Percentiles rank a stretch among this genome's conserved stretches.
Conservation (phyloP, 352 stramenopile genomes). For the Sclerospora graminicola region DNA sequence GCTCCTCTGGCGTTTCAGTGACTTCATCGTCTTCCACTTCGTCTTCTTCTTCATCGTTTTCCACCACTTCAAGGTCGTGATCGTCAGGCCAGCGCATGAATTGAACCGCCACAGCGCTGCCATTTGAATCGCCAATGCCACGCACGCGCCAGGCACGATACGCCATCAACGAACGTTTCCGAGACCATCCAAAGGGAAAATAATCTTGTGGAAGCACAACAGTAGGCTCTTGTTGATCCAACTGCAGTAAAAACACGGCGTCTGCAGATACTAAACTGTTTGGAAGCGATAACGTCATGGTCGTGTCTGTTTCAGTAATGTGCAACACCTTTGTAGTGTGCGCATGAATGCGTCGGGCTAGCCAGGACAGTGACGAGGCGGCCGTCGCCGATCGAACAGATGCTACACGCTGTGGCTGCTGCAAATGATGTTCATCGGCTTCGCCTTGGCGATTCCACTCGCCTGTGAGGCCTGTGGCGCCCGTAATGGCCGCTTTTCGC, state of each 20-base stretch:
- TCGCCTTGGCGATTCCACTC: constrained; percentile 38
- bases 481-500: constrained; percentile 28
- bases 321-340: constrained; percentile 45
- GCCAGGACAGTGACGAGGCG: constrained; percentile 32
- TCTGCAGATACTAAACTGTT: constrained; percentile 49
- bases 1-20: constrained; percentile 30
- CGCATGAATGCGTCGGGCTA: constrained; percentile 39
- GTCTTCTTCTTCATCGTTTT: constrained; percentile 35
- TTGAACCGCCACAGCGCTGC: constrained; percentile 37
- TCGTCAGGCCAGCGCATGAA: constrained; percentile 61
- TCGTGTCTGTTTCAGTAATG: constrained; percentile 48
- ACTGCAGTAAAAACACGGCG: constrained; percentile 36
- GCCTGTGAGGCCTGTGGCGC: constrained; percentile 29
- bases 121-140: constrained; percentile 35
- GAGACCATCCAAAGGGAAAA: constrained; percentile 46
- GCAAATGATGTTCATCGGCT: constrained; percentile 29
- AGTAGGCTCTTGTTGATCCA: constrained; percentile 33
- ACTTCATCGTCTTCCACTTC: constrained; percentile 29
- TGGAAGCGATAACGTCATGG: constrained; percentile 42
- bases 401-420: constrained; percentile 24
- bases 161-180: constrained; percentile 39
- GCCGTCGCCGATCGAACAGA: constrained; percentile 18
- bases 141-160: constrained; percentile 59
- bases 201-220: constrained; percentile 39
- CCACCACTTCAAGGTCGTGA: constrained; percentile 15